Percentiles rank a stretch among this genome's conserved stretches.
Conservation (phyloP, 2,329 filamentous ascomycete species). For the Trichoderma sp. region DNA sequence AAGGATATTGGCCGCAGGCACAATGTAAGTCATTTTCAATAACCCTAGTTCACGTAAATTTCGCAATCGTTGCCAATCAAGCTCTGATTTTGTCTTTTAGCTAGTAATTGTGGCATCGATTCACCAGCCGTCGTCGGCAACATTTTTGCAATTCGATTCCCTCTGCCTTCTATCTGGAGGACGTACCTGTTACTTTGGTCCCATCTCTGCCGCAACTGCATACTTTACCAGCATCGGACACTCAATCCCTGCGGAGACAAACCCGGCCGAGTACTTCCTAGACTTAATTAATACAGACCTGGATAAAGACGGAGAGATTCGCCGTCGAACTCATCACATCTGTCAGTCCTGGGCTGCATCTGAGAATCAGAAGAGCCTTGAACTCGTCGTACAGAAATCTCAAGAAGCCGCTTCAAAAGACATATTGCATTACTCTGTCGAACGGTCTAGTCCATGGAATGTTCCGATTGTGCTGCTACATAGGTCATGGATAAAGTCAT, state of each 20-base stretch:
- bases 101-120: conserved; percentile 79
- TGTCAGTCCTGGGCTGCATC: conserved; percentile 29
- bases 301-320: conserved; percentile 43
- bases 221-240: conserved; percentile 64
- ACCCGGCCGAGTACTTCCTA: conserved; percentile 77
- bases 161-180: conserved; percentile 70
- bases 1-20: conserved; percentile 49
- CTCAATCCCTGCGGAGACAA: conserved; percentile 66
- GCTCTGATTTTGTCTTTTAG: conserved; percentile 29
- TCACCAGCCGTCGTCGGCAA: conserved; percentile 79
- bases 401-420: conserved; percentile 1
- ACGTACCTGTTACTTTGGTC: conserved; percentile 69
- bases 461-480: conserved; percentile 67
- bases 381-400: conserved; percentile 25
- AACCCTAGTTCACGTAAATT: not conserved
- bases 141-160: conserved; percentile 78
- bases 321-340: conserved; percentile 29
- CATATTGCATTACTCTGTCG: conserved; percentile 11
- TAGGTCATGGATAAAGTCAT: conserved; percentile 77
- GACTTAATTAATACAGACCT: conserved; percentile 73
- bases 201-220: conserved; percentile 50
- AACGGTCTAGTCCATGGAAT: conserved; percentile 43
- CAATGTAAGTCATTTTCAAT: not conserved
- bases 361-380: conserved; percentile 24
- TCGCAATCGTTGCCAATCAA: conserved; percentile 30